Evolutionary conservation across 139 green algal genomes (phyloP).

Genomic region (Yamagishiella unicocca): DNA sequence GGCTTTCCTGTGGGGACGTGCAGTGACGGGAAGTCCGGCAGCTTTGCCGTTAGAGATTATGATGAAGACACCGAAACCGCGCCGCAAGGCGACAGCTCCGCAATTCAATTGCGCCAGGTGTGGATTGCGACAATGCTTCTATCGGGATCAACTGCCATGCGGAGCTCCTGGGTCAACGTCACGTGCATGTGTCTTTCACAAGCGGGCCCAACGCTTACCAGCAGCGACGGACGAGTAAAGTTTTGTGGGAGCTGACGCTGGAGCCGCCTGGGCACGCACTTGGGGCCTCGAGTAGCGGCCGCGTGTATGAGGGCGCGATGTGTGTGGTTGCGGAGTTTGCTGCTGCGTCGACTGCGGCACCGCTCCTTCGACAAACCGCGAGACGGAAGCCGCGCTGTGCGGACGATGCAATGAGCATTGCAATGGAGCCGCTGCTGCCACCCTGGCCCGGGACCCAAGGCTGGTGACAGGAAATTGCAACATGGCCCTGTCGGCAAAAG

Average conservation of each 20-base stretch:
- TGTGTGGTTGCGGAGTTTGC: not conserved
- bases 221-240: conserved; percentile 1
- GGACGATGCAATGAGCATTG: not conserved
- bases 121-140: too few species aligned
- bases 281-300: not conserved
- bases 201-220: not conserved
- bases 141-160: too few species aligned
- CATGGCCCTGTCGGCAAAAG: too few species aligned
- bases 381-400: not conserved
- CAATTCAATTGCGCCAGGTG: too few species aligned
- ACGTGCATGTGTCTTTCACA: not conserved
- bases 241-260: not conserved
- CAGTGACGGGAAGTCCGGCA: too few species aligned
- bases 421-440: not conserved
- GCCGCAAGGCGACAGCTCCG: too few species aligned
- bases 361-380: not conserved
- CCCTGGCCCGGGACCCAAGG: not conserved
- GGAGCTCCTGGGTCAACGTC: not conserved
- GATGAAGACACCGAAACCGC: too few species aligned
- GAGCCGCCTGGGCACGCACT: not conserved
- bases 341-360: not conserved
- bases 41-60: too few species aligned
- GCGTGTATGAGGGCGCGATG: not conserved
- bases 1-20: conserved; percentile 64
- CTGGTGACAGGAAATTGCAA: conserved; percentile 5